Evolutionary conservation across 2,329 filamentous ascomycete genomes (phyloP).

Genomic region (Anthostomella pinea): DNA sequence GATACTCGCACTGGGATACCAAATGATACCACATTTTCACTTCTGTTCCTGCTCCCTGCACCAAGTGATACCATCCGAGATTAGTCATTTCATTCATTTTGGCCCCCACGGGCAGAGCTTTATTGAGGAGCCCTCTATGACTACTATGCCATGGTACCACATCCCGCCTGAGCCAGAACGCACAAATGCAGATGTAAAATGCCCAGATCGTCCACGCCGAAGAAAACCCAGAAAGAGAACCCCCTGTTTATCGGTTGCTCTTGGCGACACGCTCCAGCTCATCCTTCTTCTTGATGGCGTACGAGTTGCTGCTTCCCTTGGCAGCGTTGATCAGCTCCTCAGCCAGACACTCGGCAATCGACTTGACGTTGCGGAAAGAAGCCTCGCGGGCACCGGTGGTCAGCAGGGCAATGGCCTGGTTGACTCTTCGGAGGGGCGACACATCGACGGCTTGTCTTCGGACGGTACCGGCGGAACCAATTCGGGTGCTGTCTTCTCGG

Average conservation of each 20-base stretch:
- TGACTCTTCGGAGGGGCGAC: conserved; percentile 97
- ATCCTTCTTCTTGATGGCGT: conserved; percentile 99
- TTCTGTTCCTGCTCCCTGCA: too few relatives aligned
- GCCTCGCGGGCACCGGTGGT: conserved; percentile 99
- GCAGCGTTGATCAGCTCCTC: conserved; percentile 99
- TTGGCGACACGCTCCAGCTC: conserved; percentile 99
- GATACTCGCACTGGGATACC: too few relatives aligned
- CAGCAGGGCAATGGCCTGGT: conserved; percentile 98
- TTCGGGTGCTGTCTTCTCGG: conserved; percentile 99
- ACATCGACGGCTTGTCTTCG: conserved; percentile 99
- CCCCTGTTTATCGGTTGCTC: conserved; percentile 91
- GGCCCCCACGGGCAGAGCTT: conserved; percentile 35
- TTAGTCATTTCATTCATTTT: conserved; percentile 35
- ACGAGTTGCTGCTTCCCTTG: conserved; percentile 99
- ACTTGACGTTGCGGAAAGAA: conserved; percentile 99
- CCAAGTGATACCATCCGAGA: conserved; percentile 9
- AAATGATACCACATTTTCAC: conserved; percentile 6
- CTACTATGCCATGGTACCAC: conserved; percentile 42
- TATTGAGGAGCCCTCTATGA: conserved; percentile 40
- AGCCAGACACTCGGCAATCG: conserved; percentile 97
- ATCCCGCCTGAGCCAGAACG: conserved; percentile 43
- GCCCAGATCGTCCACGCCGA: conserved; percentile 40
- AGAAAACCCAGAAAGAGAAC: conserved; percentile 37
- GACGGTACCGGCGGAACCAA: conserved; percentile 98
- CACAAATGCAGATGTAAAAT: conserved; percentile 42